Percentiles rank a stretch among this genome's conserved stretches.
These are phyloP conservation scores for Cryptococcus sp. DNA, from an alignment of 1,284 basidiomycete species.

Conservation along the genomic window DNA sequence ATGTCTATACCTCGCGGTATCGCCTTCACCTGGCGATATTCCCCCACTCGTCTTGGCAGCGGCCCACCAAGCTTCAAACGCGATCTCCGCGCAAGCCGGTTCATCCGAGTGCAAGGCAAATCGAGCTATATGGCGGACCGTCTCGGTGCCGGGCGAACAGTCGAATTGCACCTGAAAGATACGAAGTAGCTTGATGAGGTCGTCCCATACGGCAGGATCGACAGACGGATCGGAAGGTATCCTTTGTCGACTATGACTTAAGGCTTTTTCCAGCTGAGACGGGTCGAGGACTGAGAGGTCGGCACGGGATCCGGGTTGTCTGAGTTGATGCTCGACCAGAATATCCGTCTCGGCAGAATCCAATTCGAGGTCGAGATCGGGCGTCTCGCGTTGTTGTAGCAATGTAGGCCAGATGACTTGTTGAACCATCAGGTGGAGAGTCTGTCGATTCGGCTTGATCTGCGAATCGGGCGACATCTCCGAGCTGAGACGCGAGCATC, in stretches of 20 bases:
- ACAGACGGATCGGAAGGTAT: too few species aligned
- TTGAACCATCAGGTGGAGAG: slow-evolving; percentile 13
- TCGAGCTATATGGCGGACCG: slow-evolving; percentile 19
- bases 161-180: slow-evolving; percentile 2
- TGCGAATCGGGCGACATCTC: slow-evolving; percentile 5
- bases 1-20: neutral
- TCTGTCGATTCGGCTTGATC: slow-evolving; percentile 6
- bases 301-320: neutral
- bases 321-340: neutral
- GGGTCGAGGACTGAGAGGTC: slow-evolving; percentile 1
- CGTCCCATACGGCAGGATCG: neutral
- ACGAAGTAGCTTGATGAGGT: slow-evolving; percentile 6
- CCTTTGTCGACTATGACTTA: too few species aligned
- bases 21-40: neutral
- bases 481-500: neutral
- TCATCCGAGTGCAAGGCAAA: neutral
- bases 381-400: neutral
- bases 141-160: slow-evolving; percentile 19
- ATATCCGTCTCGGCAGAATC: neutral
- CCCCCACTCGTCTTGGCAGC: neutral
- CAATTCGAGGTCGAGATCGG: neutral
- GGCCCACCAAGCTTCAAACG: neutral
- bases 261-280: too few species aligned
- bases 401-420: slow-evolving; percentile 5
- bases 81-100: neutral